Conservation (phyloP, 176 grass and related monocot species). For the Thinopyrum elongatum region DNA sequence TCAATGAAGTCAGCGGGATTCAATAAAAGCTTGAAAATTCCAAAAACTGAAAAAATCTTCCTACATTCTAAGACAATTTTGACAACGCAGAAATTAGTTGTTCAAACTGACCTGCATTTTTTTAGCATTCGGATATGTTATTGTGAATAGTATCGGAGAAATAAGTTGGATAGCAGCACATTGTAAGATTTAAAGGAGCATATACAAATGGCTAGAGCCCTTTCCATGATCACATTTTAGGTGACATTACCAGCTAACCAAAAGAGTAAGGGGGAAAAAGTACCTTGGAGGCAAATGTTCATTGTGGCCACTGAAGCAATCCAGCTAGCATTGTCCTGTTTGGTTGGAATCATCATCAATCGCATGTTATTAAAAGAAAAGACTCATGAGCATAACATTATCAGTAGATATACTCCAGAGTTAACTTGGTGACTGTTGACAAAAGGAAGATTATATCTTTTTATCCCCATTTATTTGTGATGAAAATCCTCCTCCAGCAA, state of each 20-base stretch:
- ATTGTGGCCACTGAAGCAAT: constrained; percentile 71
- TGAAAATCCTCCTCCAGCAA: no score
- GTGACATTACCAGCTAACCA: not conserved
- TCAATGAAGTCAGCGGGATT: no score
- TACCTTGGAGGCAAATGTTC: constrained; percentile 89
- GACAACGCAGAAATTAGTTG: no score
- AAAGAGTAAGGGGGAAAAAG: not conserved
- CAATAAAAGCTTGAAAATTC: no score
- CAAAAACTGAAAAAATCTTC: no score
- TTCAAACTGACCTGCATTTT: no score
- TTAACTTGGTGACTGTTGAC: not conserved
- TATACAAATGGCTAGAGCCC: not conserved
- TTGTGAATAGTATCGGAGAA: no score
- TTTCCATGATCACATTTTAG: not conserved
- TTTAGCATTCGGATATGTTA: no score
- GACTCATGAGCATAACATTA: not conserved
- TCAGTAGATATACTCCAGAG: not conserved
- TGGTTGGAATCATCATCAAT: constrained; percentile 95
- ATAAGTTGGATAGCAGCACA: no score
- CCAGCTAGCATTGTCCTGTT: constrained; percentile 85
- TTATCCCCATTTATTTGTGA: no score
- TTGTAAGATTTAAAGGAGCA: not conserved
- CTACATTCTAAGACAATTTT: no score
- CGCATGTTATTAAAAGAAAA: constrained; percentile 36
- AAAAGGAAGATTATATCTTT: no score